Evolutionary conservation across 352 stramenopile species (phyloP), one percentile per base, ranked within the genome.

Genomic region (Globisporangium parvum): DNA sequence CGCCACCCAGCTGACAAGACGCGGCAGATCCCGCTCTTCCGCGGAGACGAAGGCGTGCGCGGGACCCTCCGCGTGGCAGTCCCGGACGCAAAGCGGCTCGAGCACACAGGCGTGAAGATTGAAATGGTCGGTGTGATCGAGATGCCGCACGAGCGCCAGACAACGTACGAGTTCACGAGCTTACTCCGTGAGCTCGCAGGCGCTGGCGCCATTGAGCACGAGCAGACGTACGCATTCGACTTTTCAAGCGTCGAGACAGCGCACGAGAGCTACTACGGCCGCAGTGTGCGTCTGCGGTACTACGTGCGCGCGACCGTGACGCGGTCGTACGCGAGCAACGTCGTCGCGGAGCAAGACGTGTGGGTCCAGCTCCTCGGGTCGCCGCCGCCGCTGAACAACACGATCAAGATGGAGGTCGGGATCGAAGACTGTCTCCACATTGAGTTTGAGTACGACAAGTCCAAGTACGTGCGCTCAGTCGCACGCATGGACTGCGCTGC

Each of bases 351-450:
- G 69, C 89, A 97, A 59, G 96, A 99, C 56, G 65, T 99, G 31
- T 88, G 91, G 69, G 82, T 99, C 24, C 93, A 98, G 65, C 64
- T 67, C 14, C 53, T 91, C 2, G 66, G 57, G 11, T 48, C 56
- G 0, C 61, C 75, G 53, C 93, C 94, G 10, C 73, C 80, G 37
- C 66, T 95, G 54, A 93, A 97, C 69, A 87, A 93, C 62, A 79
- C 88, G 15, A 98, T 99, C 57, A 98, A 98, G 75, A 98, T 99
- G 95, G 96, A 98, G 60, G 91, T 98, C 31, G 97, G 97, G 18
- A 99, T 99, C 67, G 96, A 99, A 77, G 96, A 99, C 55, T 99
- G 96, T 79, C 82, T 99, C 28, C 97, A 99, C 66, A 98, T 99
- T 69, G 96, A 99, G 82, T 99, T 99, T 66, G 90, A 99, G 69